Evolutionary conservation across 768 basidiomycete species (phyloP), one percentile per base, ranked within the genome.

Genomic region (Butyriboletus loyo): DNA sequence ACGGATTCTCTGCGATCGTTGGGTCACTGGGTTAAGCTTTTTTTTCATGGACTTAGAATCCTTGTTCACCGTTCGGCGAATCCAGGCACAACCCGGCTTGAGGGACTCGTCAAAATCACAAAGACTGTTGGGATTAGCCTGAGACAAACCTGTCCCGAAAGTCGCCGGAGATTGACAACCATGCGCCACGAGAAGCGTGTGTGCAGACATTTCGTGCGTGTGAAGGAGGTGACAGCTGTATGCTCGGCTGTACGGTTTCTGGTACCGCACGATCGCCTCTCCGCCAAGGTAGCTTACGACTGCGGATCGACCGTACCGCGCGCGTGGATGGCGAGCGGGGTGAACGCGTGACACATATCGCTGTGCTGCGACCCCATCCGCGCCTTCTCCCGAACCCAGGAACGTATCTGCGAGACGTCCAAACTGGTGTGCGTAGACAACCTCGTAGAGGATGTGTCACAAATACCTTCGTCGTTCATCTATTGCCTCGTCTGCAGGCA

Each of bases 191-290:
- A 94, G 78, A 22, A 93, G 67, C 5, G 89, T 64, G 58, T 94
- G 89, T 1, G 89, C 86, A 0, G 85, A 82, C 92, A 95, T 93
- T 67, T 95, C 92, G 67, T 94, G 92, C 7, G 92, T 92, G 46
- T 87, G 85, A 32, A 93, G 72, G 14, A 95, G 80, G 60, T 95
- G 92, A 64, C 94, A 89, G 28, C 92, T 46, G 58, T 94, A 95
- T 3, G 87, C 86, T 14, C 78, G 75, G 5, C 76, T 55, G 56
- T 72, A 73, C 2, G 75, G 68, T 1, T 72, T 70, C 24, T 62
- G 64, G 44, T 68, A 66, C 45, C 17, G 39, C 14, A 5, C 9
- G 8, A 7, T 46, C 8, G 37, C 46, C 40, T 54, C 48, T 8
- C 25, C 46, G 2, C 3, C 13, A 28, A 19, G n/a, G 60, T 41